Evolutionary conservation across 1,284 basidiomycete genomes (phyloP).

Genomic region (Rhodotorula sp.): DNA sequence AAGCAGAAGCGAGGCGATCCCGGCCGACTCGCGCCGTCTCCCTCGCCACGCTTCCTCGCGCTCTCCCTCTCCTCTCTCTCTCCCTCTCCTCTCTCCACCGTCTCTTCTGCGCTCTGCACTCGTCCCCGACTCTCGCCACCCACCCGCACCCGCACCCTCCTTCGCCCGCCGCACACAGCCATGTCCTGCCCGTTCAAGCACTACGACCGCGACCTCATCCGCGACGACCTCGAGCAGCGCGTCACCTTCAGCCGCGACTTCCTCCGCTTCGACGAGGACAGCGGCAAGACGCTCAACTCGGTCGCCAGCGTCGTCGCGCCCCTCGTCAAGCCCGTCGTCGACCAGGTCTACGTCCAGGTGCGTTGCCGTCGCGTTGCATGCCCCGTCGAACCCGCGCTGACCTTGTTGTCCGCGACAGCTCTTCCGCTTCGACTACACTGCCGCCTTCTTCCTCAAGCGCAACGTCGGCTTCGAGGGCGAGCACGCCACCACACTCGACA

Average conservation of each 20-base stretch:
- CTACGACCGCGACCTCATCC: conserved; percentile 7
- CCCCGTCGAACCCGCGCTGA: neutral
- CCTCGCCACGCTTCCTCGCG: no score
- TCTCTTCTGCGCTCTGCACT: no score
- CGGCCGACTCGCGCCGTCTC: no score
- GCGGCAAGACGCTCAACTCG: conserved; percentile 15
- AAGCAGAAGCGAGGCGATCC: no score
- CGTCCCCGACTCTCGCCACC: no score
- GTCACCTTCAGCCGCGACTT: conserved; percentile 8
- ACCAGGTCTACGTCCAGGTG: conserved; percentile 34
- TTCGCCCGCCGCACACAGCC: no score
- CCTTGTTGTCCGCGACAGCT: neutral
- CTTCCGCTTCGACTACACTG: conserved; percentile 15
- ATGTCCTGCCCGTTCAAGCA: neutral
- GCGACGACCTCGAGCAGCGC: conserved; percentile 5
- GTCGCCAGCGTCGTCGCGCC: conserved; percentile 16
- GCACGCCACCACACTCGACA: conserved; percentile 6
- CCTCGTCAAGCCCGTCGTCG: conserved; percentile 15
- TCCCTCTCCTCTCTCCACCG: no score
- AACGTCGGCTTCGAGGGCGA: conserved; percentile 24
- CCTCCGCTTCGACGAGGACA: conserved; percentile 11
- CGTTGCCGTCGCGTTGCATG: neutral
- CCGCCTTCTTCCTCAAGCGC: conserved; percentile 24
- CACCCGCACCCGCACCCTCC: no score
- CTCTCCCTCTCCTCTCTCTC: no score